phyloP scores from a whole-genome alignment of 768 basidiomycete genomes.

The Rhizopogon rudus region DNA sequence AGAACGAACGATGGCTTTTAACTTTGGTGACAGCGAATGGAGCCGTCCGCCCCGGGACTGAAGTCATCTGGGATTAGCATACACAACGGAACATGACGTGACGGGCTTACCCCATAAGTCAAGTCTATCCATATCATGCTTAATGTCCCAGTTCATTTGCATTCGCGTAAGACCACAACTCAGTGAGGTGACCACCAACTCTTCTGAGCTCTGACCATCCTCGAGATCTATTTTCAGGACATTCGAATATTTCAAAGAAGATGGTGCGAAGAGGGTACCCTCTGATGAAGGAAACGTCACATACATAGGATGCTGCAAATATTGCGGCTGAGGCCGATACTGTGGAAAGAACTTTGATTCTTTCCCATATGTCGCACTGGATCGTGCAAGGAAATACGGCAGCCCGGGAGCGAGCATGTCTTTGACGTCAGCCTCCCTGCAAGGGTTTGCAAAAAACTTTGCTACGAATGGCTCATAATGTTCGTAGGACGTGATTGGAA shows the following conservation, averaged over 20 bases:
- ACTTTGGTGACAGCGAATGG: conserved; percentile 15
- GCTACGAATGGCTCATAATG: conserved; percentile 10
- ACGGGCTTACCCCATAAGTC: neutral
- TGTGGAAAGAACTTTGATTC: conserved; percentile 6
- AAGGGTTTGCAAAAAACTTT: conserved; percentile 11
- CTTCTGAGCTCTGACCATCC: neutral
- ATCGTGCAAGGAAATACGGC: conserved; percentile 5
- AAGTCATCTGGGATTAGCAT: neutral
- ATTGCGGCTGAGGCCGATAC: conserved; percentile 2
- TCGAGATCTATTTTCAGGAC: neutral
- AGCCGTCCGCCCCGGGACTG: conserved; percentile 8
- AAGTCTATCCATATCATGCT: neutral
- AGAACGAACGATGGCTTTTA: conserved; percentile 9
- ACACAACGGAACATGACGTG: neutral
- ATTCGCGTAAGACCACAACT: neutral
- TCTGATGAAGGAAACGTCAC: neutral
- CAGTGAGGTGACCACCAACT: neutral
- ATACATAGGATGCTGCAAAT: neutral
- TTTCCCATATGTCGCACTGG: conserved; percentile 14
- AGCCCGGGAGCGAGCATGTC: conserved; percentile 17
- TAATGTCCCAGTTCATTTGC: neutral
- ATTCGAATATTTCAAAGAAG: neutral
- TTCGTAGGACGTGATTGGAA: conserved; percentile 12
- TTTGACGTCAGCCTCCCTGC: conserved; percentile 13
- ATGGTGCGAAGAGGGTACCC: neutral